phyloP scores from a whole-genome alignment of 495 filamentous ascomycete species.

The Friedmanniomyces endolithicus region DNA sequence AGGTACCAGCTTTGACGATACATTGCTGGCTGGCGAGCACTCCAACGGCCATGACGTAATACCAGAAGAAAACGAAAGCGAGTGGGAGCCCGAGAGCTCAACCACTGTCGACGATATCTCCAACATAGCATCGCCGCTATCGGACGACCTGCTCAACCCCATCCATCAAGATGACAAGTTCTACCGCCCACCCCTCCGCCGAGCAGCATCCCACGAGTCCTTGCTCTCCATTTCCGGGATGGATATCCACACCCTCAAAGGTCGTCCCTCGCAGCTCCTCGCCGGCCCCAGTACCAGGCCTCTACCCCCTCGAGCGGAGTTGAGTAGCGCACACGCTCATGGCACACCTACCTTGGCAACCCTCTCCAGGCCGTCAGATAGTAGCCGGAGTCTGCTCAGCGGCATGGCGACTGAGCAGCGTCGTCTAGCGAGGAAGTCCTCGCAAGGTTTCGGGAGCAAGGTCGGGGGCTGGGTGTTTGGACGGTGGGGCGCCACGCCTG shows the following conservation, averaged over 20 bases:
- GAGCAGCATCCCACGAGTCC: constrained; percentile 30
- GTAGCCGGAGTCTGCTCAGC: constrained; percentile 19
- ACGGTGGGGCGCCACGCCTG: constrained; percentile 27
- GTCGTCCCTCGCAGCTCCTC: constrained; percentile 21
- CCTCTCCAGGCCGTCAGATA: constrained; percentile 17
- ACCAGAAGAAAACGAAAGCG: constrained; percentile 23
- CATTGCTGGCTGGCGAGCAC: constrained; percentile 2
- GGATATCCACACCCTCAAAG: constrained; percentile 29
- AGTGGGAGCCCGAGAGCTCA: constrained; percentile 7
- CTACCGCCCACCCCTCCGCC: constrained; percentile 23
- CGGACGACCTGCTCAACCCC: constrained; percentile 9
- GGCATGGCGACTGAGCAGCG: constrained; percentile 22
- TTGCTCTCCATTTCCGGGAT: constrained; percentile 30
- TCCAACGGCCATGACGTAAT: constrained; percentile 16
- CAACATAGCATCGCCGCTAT: neutral
- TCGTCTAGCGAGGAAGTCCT: constrained; percentile 1
- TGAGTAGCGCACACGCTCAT: constrained; percentile 22
- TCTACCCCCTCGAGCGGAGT: constrained; percentile 19
- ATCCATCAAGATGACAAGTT: constrained; percentile 10
- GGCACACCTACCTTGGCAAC: constrained; percentile 13
- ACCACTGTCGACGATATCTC: neutral
- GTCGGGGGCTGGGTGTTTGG: constrained; percentile 31
- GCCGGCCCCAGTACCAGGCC: constrained; percentile 11
- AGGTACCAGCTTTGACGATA: constrained; percentile 6
- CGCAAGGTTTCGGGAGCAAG: constrained; percentile 17